Percentiles rank a stretch among this genome's conserved stretches.
These are phyloP conservation scores for Podila verticillata DNA, from an alignment of 192 early-diverging fungal species.

Conservation along the genomic window DNA sequence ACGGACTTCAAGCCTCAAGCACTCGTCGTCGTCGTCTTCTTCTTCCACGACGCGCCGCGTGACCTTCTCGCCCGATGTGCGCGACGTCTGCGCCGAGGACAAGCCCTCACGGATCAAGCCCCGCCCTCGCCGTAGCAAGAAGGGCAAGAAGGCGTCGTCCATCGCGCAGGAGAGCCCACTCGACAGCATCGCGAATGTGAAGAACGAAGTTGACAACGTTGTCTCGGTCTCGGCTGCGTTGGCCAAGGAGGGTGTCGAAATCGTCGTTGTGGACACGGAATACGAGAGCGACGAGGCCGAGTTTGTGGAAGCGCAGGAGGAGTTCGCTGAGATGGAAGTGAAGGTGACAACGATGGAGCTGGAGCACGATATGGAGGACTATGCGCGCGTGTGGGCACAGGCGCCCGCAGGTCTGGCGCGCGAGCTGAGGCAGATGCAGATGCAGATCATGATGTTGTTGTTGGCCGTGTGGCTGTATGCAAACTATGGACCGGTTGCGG, in stretches of 20 bases:
- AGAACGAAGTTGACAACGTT: neutral
- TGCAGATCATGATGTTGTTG: neutral
- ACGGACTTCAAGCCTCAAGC: constrained; percentile 10
- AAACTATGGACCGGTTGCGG: too few relatives aligned
- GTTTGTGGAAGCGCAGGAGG: constrained; percentile 40
- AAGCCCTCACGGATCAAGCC: neutral
- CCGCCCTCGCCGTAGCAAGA: neutral
- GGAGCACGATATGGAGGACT: neutral
- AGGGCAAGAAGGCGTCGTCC: neutral
- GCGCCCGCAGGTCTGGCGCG: neutral
- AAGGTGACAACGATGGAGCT: neutral
- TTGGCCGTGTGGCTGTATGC: neutral
- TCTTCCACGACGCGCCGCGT: constrained; percentile 13
- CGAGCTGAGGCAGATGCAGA: neutral
- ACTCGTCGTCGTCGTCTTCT: constrained; percentile 8
- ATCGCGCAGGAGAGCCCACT: constrained; percentile 16
- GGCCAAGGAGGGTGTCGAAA: constrained; percentile 22
- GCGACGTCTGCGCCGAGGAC: constrained; percentile 20
- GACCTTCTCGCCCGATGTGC: constrained; percentile 40
- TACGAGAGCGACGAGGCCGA: constrained; percentile 36
- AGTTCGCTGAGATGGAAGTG: neutral
- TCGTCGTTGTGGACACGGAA: constrained; percentile 4
- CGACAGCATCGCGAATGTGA: constrained; percentile 8
- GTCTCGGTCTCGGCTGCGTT: neutral
- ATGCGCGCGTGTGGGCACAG: neutral